Evolutionary conservation across 306 rosid species (phyloP), one percentile per base, ranked within the genome.

Genomic region (Vicia sativa): DNA sequence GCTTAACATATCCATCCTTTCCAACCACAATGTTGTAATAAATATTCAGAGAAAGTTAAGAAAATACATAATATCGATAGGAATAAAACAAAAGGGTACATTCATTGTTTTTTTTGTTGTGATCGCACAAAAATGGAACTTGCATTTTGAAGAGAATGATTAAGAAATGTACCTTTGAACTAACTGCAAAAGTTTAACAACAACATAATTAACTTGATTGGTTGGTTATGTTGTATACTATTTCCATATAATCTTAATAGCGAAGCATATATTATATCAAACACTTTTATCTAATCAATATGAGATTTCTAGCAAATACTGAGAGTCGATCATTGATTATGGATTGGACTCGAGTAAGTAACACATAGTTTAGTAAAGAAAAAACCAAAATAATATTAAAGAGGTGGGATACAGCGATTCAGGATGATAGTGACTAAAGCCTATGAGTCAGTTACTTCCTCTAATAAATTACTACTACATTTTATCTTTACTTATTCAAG

Each of bases 1-100:
- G 97, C 69, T 74, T 58, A 41, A 87, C 79, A 72, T 96, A 86
- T 79, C 97, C 96, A 90, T 79, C 96, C 96, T 84, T 90, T 90
- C 97, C 95, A 93, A 66, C 96, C 99, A 11, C 80, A 82, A 56
- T 88, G 95, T 97, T 93, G 83, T 59, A 58, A 78, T 56, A 48
- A 56, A 72, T 14, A 70, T 50, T 28, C 43, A 23, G 13, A 72
- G 68, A 56, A 49, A 73, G 31, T 62, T 67, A 58, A 44, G 61
- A 67, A 59, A 26, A 11, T 18, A 48, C 66, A 60, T 38, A 50
- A 43, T 12, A 63, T 15, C 1, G 12, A 57, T 15, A 50, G n/a
- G 39, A 34, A 23, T 44, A 43, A 10, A 54, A 42, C 11, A 23
- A 9, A 55, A 26, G 71, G 59, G 49, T 54, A 9, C 10, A 68